phyloP scores from a whole-genome alignment of 208 protist species.

The Acanthamoeba quina region DNA sequence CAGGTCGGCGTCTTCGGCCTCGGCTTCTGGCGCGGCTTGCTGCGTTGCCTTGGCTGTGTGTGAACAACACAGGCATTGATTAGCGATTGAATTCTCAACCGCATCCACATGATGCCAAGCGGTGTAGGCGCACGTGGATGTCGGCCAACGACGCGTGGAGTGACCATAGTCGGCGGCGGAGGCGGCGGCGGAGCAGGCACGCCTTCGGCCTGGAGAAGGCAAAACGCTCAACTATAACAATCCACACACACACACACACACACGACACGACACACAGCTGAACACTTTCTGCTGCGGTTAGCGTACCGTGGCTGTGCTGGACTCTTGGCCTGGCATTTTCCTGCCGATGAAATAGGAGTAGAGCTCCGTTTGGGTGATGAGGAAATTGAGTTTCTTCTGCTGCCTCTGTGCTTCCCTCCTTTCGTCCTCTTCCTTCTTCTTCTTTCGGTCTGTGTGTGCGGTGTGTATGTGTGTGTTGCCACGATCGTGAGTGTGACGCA shows the following conservation, averaged over 20 bases:
- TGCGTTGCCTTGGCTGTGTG: not conserved
- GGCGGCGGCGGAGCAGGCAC: not conserved
- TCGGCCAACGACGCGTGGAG: not conserved
- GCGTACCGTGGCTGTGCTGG: not conserved
- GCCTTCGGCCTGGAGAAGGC: not conserved
- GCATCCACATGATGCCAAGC: too few species aligned
- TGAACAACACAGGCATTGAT: not conserved
- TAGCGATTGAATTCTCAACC: not conserved
- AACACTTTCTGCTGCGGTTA: too few species aligned
- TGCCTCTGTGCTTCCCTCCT: conserved; percentile 84
- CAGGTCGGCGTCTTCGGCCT: conserved; percentile 50
- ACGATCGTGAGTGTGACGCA: not conserved
- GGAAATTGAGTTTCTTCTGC: conserved; percentile 87
- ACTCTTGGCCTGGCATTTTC: not conserved
- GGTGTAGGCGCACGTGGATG: not conserved
- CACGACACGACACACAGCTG: too few species aligned
- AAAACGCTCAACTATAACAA: not conserved
- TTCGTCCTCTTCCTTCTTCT: conserved; percentile 84
- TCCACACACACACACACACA: not conserved
- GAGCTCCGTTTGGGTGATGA: conserved; percentile 89
- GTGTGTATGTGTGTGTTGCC: not conserved
- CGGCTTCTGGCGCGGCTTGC: not conserved
- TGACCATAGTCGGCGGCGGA: not conserved
- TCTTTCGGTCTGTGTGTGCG: not conserved
- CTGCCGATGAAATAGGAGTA: conserved; percentile 87